Conservation (phyloP, 441 rosid genomes). For the Monsonia emarginata region DNA sequence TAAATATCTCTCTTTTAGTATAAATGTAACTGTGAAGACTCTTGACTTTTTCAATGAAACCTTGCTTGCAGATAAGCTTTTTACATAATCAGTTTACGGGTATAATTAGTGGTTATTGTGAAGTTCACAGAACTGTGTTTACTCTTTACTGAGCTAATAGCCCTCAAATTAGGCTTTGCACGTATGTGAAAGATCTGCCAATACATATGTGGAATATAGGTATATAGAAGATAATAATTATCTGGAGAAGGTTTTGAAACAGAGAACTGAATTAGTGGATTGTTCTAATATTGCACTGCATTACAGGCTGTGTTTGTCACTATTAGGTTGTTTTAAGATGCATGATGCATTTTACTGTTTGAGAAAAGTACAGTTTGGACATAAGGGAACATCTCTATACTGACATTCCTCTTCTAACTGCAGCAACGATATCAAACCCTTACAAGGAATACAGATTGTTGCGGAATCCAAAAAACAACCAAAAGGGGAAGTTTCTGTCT, state of each 20-base stretch:
- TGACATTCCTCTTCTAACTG: slow-evolving; percentile 11
- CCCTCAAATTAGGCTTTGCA: too few relatives aligned
- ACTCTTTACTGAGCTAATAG: not conserved
- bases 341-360: not conserved
- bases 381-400: not conserved
- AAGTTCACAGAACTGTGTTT: too few relatives aligned
- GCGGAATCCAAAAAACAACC: slow-evolving; percentile 35
- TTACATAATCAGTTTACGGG: not conserved
- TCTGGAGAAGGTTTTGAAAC: not conserved
- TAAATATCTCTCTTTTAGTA: not conserved
- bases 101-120: not conserved
- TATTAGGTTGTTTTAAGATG: not conserved
- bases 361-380: not conserved
- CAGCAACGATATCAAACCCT: slow-evolving; percentile 33
- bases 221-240: not conserved
- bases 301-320: not conserved
- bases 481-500: slow-evolving; percentile 28
- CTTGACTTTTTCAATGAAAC: not conserved
- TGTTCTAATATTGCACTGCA: not conserved
- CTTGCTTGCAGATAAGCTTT: not conserved
- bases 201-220: not conserved
- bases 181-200: not conserved
- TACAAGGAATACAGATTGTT: not conserved
- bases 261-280: not conserved
- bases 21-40: not conserved